These are phyloP conservation scores for Rhynchospora pubera DNA, from an alignment of 176 grass and related monocot species.

Conservation along the genomic window DNA sequence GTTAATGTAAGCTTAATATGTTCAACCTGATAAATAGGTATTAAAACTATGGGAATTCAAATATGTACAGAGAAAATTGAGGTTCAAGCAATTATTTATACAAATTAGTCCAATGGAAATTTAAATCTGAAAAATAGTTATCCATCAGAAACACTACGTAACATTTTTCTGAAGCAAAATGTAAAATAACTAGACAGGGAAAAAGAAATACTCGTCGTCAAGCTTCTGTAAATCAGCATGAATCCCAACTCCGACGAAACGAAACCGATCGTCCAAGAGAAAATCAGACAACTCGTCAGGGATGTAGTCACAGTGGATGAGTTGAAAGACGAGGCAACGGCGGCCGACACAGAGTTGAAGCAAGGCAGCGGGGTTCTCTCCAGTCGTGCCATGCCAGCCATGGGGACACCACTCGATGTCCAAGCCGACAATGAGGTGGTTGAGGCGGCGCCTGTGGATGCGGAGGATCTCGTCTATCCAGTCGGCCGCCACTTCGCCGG, in stretches of 20 bases:
- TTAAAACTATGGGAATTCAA: neutral
- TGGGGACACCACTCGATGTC: conserved; percentile 55
- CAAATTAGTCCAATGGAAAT: neutral
- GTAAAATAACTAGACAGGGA: neutral
- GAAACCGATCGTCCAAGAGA: conserved; percentile 21
- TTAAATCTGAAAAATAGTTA: too few species aligned
- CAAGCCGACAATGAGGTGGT: conserved; percentile 38
- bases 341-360: conserved; percentile 56
- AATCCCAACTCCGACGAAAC: conserved; percentile 46
- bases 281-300: conserved; percentile 25
- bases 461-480: conserved; percentile 34
- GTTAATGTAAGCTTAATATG: neutral
- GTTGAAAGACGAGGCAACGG: conserved; percentile 65
- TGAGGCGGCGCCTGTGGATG: conserved; percentile 2
- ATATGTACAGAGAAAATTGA: neutral
- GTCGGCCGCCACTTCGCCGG: conserved; percentile 6
- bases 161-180: neutral
- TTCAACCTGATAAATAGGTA: neutral
- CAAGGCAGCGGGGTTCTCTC: conserved; percentile 32
- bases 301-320: conserved; percentile 39
- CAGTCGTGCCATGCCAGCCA: neutral
- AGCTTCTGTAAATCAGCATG: conserved; percentile 26
- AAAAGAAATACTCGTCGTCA: conserved; percentile 4
- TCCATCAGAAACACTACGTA: too few species aligned
- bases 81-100: neutral